Conservation (phyloP, 768 basidiomycete species). For the Naematelia aurantialba region DNA sequence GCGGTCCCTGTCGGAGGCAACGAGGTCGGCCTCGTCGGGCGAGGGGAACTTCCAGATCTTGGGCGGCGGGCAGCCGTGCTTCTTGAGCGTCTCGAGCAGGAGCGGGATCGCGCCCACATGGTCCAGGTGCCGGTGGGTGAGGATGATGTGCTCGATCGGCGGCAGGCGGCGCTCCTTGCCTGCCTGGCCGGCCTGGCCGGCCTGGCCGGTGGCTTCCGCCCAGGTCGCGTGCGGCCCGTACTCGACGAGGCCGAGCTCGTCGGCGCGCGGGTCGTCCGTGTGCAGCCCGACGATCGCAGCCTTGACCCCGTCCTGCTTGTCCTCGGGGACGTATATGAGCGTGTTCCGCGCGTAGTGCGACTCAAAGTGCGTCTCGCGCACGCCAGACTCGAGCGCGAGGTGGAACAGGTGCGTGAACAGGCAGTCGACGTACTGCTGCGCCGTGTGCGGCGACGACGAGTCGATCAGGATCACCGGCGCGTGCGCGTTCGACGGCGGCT, state of each 20-base stretch:
- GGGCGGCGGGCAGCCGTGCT: conserved; percentile 55
- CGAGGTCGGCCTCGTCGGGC: conserved; percentile 30
- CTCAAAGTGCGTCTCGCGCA: conserved; percentile 40
- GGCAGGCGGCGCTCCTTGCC: conserved; percentile 44
- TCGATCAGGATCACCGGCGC: conserved; percentile 45
- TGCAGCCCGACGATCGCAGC: conserved; percentile 14
- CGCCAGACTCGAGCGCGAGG: conserved; percentile 37
- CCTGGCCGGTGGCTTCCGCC: conserved; percentile 9
- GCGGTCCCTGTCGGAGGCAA: conserved; percentile 24
- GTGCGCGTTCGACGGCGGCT: conserved; percentile 37
- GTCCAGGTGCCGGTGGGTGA: conserved; percentile 88
- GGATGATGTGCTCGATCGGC: conserved; percentile 78
- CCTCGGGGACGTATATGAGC: conserved; percentile 19
- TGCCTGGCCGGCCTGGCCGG: neutral
- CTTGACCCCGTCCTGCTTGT: conserved; percentile 26
- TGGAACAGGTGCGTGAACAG: conserved; percentile 38
- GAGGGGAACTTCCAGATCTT: conserved; percentile 51
- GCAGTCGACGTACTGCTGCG: conserved; percentile 35
- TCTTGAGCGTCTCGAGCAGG: conserved; percentile 64
- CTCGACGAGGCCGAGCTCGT: conserved; percentile 19
- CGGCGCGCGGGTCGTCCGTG: conserved; percentile 16
- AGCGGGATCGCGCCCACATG: conserved; percentile 72
- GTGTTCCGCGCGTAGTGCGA: conserved; percentile 14
- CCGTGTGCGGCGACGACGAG: conserved; percentile 43
- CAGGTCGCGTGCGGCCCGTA: conserved; percentile 32